phyloP scores from a whole-genome alignment of 2,329 filamentous ascomycete species.

The Hypoxylon sp. region DNA sequence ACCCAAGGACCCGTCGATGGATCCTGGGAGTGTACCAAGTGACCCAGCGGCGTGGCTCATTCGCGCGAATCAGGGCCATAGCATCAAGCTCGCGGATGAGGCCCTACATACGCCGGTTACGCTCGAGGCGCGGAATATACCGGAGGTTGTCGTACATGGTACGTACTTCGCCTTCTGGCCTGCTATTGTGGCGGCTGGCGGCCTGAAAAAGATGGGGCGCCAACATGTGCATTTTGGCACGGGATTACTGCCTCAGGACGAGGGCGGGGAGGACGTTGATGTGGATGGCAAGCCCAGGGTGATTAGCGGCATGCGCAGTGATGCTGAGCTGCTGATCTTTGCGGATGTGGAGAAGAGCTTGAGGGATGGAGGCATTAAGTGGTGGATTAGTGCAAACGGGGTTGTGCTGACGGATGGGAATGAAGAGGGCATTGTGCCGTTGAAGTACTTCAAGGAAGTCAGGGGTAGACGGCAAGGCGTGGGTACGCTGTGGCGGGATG shows the following conservation, averaged over 20 bases:
- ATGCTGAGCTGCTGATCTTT: slow-evolving; percentile 83
- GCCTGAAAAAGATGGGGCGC: slow-evolving; percentile 83
- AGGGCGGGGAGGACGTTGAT: slow-evolving; percentile 34
- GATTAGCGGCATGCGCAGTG: slow-evolving; percentile 84
- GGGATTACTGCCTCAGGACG: slow-evolving; percentile 70
- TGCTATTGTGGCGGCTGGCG: slow-evolving; percentile 80
- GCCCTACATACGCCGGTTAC: slow-evolving; percentile 79
- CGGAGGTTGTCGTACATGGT: slow-evolving; percentile 82
- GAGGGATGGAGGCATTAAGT: slow-evolving; percentile 71
- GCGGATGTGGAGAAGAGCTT: slow-evolving; percentile 79
- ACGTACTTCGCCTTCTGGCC: slow-evolving; percentile 88
- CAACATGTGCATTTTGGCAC: slow-evolving; percentile 93
- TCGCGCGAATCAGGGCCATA: slow-evolving; percentile 96
- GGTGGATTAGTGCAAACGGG: slow-evolving; percentile 85
- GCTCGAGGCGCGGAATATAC: slow-evolving; percentile 70
- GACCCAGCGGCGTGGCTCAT: slow-evolving; percentile 83
- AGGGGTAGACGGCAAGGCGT: slow-evolving; percentile 72
- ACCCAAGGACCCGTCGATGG: slow-evolving; percentile 58
- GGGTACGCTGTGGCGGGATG: slow-evolving; percentile 79
- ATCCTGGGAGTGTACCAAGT: slow-evolving; percentile 48
- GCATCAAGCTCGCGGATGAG: slow-evolving; percentile 80
- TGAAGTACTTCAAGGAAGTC: slow-evolving; percentile 80
- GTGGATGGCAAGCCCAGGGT: slow-evolving; percentile 58
- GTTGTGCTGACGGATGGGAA: slow-evolving; percentile 77
- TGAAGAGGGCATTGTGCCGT: slow-evolving; percentile 73